Evolutionary conservation across 306 rosid genomes (phyloP), one percentile per base, ranked within the genome.

Genomic region (Gynostemma pentaphyllum): DNA sequence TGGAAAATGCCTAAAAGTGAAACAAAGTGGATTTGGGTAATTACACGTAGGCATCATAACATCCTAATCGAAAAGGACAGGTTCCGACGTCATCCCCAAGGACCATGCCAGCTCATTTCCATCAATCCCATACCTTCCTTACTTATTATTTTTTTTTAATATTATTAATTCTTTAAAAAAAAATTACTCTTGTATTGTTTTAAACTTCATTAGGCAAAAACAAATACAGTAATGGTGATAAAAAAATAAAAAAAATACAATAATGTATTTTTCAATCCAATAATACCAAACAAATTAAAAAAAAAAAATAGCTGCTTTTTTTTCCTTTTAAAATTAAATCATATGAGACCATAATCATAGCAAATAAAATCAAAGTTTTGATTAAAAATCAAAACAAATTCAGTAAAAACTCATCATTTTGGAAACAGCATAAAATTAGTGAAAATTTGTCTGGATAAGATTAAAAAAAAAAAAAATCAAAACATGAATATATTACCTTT

Each of bases 1-100:
- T 68, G 24, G 2, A 19, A 41, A 23, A 2, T 6, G 27, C 18
- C n/a, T 52, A 65, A 44, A 45, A 60, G 53, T 47, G 19, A 48
- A 34, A 29, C 8, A 6, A 28, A 0, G 32, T 45, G 40, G 45
- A 57, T 64, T 70, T 24, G 44, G 51, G 62, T 41, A 42, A 66
- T 67, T 45, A 62, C 70, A 66, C 73, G 73, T 48, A 47, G 70
- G 74, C 76, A 69, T 74, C 19, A 52, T 62, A 19, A 59, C 41
- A 46, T 19, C 42, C 71, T 28, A 64, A 64, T 55, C 2, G 54
- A 49, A 11, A 51, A 42, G 34, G 66, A 45, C 75, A 41, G 57
- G 14, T 60, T 60, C 42, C 61, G 47, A 59, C 68, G 64, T 66
- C 69, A 60, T 62, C 72, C 22, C 36, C 55, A 70, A 61, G 28